These are phyloP conservation scores for Alternaria arbusti DNA, from an alignment of 2,329 filamentous ascomycete genomes.

Conservation along the genomic window DNA sequence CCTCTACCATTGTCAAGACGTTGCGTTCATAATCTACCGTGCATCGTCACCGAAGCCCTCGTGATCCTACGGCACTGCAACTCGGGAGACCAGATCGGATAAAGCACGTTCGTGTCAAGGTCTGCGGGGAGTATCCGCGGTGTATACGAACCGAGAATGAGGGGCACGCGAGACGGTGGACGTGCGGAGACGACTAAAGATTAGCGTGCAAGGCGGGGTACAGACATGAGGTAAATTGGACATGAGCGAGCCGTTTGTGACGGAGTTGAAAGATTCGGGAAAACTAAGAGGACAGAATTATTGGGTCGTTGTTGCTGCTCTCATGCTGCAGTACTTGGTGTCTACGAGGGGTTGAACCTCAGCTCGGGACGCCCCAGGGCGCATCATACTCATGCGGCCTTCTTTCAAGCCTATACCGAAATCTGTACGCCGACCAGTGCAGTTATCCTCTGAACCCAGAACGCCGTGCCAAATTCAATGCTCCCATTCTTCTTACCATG, in stretches of 20 bases:
- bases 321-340: not conserved
- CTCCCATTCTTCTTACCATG: conserved; percentile 67
- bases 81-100: conserved; percentile 1
- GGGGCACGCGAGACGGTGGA: not conserved
- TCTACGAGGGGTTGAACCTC: conserved; percentile 46
- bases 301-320: not conserved
- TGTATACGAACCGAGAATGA: not conserved
- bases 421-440: conserved; percentile 32
- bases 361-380: conserved; percentile 24
- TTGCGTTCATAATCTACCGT: not conserved
- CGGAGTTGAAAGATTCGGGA: not conserved
- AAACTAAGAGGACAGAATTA: not conserved
- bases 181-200: not conserved
- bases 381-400: conserved; percentile 34
- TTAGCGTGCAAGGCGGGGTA: conserved; percentile 5
- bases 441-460: conserved; percentile 13
- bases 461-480: conserved; percentile 35
- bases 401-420: conserved; percentile 50
- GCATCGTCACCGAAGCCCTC: not conserved
- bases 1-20: not conserved
- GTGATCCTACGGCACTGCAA: not conserved
- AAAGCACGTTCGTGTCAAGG: not conserved
- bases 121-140: not conserved
- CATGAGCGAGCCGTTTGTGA: not conserved
- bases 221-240: not conserved